Evolutionary conservation across 352 stramenopile species (phyloP), one percentile per base, ranked within the genome.

Genomic region (Globisporangium lucens): DNA sequence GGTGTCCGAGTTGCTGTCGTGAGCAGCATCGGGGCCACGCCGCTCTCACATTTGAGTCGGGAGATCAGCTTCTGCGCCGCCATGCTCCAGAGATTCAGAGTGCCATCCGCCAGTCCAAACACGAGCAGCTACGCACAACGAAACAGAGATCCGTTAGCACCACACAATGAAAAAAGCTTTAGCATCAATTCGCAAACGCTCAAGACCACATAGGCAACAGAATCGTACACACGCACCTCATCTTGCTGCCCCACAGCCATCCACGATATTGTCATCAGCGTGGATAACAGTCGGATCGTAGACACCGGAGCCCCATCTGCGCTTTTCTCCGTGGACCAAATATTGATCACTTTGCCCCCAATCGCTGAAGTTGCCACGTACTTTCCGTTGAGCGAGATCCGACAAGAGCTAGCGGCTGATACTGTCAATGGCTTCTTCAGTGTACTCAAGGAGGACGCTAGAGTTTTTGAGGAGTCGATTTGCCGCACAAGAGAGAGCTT

Each of bases 11-110:
- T 22, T 35, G 63, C 63, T 4, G 36, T 41, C 5, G 43, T 15
- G 7, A 69, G 65, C 20, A 49, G 57, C 3, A 43, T 35, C 65
- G 33, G 20, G 6, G 24, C 22, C 29, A 56, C 38, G 17, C 36
- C 49, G 10, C 35, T 59, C 17, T 65, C 46, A 20, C 33, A 46
- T 30, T 52, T n/a, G 17, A 65, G 43, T 27, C 47, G 33, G 15
- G 57, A 53, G 3, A 70, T 15, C 6, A 65, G 24, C 17, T 24
- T 38, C 35, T 60, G 46, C 15, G 66, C 33, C 13, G 5, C 4
- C 53, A 63, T 67, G 20, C 60, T 61, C 66, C 66, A 67, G 12
- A 66, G 20, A n/a, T 63, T 71, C 13, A 71, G 27, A 0, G 66
- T 67, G 20, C 61, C 61, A 33, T 71, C 66, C 1, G 43, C 66